A percentile compares a stretch with the other conserved stretches of the same genome.
These are phyloP conservation scores for Catenaria anguillulae DNA, from an alignment of 371 early-diverging fungal species.

Conservation along the genomic window DNA sequence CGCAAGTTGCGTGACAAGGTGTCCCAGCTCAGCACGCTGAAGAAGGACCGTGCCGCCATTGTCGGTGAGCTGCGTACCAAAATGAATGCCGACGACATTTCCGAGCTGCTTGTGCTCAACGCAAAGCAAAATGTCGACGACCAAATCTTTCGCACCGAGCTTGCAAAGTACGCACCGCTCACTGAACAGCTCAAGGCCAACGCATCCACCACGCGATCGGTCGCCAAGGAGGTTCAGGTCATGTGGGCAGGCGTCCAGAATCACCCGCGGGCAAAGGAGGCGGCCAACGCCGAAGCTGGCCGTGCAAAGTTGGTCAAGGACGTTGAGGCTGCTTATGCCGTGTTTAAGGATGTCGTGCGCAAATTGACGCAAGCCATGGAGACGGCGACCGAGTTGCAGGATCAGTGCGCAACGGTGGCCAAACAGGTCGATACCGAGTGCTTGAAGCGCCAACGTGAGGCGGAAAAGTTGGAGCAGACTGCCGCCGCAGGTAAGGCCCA, in stretches of 20 bases:
- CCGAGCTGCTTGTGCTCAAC: constrained; percentile 61
- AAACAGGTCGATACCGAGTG: constrained; percentile 8
- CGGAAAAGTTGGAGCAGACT: constrained; percentile 5
- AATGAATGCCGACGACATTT: constrained; percentile 79
- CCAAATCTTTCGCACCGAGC: constrained; percentile 72
- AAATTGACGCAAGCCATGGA: constrained; percentile 13
- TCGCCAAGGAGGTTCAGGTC: constrained; percentile 46
- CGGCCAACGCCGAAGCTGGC: neutral
- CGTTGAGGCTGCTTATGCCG: constrained; percentile 36
- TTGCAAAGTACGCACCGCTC: constrained; percentile 73
- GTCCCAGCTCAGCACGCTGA: constrained; percentile 57
- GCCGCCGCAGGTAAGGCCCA: constrained; percentile 9
- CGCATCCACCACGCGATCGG: constrained; percentile 45
- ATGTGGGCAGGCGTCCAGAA: constrained; percentile 38
- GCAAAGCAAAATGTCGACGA: constrained; percentile 60
- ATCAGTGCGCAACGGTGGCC: neutral
- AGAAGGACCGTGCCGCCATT: constrained; percentile 55
- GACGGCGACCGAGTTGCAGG: neutral
- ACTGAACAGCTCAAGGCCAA: constrained; percentile 56
- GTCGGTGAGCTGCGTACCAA: constrained; percentile 62
- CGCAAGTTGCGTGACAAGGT: constrained; percentile 48
- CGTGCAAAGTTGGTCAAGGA: constrained; percentile 13
- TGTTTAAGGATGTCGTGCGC: constrained; percentile 49
- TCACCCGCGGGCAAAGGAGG: constrained; percentile 20
- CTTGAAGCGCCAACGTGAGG: constrained; percentile 10